Conservation (phyloP, 2,329 filamentous ascomycete genomes). For the Apiospora koreana region DNA sequence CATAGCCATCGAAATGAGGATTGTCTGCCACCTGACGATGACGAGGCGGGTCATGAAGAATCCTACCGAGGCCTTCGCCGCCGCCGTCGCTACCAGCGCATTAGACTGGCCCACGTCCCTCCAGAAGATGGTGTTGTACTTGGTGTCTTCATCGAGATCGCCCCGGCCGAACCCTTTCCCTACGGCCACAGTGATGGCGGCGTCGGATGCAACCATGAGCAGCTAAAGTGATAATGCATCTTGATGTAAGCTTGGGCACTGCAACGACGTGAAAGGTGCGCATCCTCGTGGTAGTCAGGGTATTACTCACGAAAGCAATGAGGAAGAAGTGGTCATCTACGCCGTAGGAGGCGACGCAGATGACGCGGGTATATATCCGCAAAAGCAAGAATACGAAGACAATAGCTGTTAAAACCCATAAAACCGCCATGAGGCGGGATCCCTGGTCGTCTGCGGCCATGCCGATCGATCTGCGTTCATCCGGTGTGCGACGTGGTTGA, state of each 20-base stretch:
- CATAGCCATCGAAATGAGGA: not conserved
- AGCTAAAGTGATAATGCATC: not conserved
- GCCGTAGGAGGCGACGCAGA: not conserved
- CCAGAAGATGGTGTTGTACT: not conserved
- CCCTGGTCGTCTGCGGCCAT: conserved; percentile 1
- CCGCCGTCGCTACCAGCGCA: not conserved
- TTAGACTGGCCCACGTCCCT: not conserved
- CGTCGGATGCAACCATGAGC: not conserved
- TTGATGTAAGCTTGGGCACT: not conserved
- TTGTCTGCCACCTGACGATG: not conserved
- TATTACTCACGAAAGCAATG: not conserved
- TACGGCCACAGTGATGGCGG: not conserved
- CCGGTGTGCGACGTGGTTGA: not conserved
- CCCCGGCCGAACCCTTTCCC: not conserved
- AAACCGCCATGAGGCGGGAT: not conserved
- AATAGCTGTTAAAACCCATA: not conserved
- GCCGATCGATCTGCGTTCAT: not conserved
- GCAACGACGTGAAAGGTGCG: no score
- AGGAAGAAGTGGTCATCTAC: not conserved
- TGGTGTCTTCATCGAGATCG: not conserved
- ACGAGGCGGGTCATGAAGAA: conserved; percentile 2
- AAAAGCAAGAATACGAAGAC: not conserved
- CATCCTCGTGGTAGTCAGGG: not conserved
- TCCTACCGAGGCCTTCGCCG: not conserved
- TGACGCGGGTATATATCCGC: not conserved